These are phyloP conservation scores for Echeveria elegans DNA, from an alignment of 164 flowering plant species.

Conservation along the genomic window DNA sequence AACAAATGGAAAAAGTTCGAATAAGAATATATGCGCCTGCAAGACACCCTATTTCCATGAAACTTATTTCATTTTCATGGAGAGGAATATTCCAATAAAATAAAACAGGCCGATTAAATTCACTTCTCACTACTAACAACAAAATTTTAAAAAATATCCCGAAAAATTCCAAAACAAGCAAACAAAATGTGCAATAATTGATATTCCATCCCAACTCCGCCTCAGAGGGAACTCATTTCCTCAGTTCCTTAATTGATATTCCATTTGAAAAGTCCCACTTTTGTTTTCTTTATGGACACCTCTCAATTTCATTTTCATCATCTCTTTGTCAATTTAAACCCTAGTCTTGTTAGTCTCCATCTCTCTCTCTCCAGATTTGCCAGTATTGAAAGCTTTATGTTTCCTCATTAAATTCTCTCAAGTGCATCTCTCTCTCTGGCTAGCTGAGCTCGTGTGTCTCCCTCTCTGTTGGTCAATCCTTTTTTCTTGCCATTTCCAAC, in stretches of 20 bases:
- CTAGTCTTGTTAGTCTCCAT: constrained; percentile 16
- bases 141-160: background rate
- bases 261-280: constrained; percentile 23
- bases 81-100: constrained; percentile 24
- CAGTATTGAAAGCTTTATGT: background rate
- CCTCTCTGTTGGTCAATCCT: background rate
- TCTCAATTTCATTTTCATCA: constrained; percentile 29
- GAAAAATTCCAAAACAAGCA: background rate
- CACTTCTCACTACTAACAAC: background rate
- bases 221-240: background rate
- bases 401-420: background rate
- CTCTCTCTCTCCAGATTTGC: constrained; percentile 14
- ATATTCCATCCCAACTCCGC: constrained; percentile 13
- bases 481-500: background rate
- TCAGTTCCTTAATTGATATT: constrained; percentile 17
- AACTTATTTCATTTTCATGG: constrained; percentile 10
- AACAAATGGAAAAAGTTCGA: constrained; percentile 17
- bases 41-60: constrained; percentile 26
- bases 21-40: constrained; percentile 26
- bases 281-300: too few species aligned
- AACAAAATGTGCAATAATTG: constrained; percentile 5
- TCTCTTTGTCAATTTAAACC: constrained; percentile 17
- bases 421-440: background rate
- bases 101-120: too few species aligned
- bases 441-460: too few species aligned